Conservation (phyloP, 2,329 filamentous ascomycete genomes). For the Thielaviopsis musarum region DNA sequence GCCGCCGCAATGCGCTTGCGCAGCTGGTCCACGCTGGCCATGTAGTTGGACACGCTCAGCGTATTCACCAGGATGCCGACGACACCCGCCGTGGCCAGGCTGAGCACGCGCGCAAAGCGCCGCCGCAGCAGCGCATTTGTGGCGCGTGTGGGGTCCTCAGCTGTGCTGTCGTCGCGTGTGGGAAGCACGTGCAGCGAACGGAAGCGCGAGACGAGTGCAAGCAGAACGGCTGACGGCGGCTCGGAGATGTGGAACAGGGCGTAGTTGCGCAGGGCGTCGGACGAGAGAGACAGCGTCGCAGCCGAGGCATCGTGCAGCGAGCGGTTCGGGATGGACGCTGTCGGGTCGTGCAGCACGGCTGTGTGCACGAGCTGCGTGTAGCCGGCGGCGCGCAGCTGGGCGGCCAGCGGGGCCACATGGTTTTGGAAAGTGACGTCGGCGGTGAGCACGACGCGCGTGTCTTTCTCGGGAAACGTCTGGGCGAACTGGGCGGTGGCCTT, state of each 20-base stretch:
- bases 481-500: conserved; percentile 43
- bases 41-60: conserved; percentile 78
- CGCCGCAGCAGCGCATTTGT: conserved; percentile 50
- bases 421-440: conserved; percentile 78
- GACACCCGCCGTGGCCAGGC: conserved; percentile 62
- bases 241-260: conserved; percentile 73
- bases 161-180: conserved; percentile 30
- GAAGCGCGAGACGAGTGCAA: conserved; percentile 74
- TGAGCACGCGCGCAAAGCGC: conserved; percentile 73
- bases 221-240: conserved; percentile 64
- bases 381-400: conserved; percentile 39
- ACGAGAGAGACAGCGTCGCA: conserved; percentile 24
- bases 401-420: conserved; percentile 46
- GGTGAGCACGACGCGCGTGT: conserved; percentile 55
- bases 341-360: conserved; percentile 58
- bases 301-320: conserved; percentile 13
- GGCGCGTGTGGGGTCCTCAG: conserved; percentile 24
- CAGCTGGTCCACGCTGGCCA: conserved; percentile 60
- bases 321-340: conserved; percentile 70
- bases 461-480: conserved; percentile 47
- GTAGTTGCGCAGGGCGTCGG: conserved; percentile 42
- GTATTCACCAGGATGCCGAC: conserved; percentile 96
- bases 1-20: conserved; percentile 55
- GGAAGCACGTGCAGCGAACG: conserved; percentile 63
- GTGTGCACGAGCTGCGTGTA: conserved; percentile 57